A percentile compares a stretch with the other conserved stretches of the same genome.
These are phyloP conservation scores for Golubevia sp. DNA, from an alignment of 1,284 basidiomycete species.

Conservation along the genomic window DNA sequence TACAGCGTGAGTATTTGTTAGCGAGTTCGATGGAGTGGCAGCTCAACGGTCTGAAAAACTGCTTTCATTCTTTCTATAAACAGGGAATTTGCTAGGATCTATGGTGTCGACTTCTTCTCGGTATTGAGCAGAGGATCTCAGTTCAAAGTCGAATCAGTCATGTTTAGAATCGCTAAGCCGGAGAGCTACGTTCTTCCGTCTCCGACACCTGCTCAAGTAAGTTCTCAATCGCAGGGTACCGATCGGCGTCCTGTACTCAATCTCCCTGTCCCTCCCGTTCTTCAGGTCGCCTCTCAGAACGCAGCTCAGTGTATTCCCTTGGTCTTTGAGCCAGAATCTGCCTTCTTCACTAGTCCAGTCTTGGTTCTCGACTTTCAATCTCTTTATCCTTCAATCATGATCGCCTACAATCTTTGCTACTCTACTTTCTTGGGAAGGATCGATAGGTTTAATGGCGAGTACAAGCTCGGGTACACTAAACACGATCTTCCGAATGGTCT, in stretches of 20 bases:
- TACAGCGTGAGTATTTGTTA: slow-evolving; percentile 23
- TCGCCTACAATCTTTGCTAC: slow-evolving; percentile 78
- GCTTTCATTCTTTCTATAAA: slow-evolving; percentile 3
- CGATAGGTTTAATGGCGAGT: slow-evolving; percentile 78
- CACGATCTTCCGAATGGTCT: slow-evolving; percentile 75
- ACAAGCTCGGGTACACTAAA: slow-evolving; percentile 81
- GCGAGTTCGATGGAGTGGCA: not conserved
- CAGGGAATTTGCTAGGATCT: slow-evolving; percentile 95
- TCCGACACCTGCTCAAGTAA: slow-evolving; percentile 49
- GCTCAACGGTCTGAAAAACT: no score
- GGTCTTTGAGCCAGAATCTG: slow-evolving; percentile 90
- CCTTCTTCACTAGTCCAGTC: slow-evolving; percentile 88
- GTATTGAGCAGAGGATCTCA: slow-evolving; percentile 93
- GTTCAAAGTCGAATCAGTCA: slow-evolving; percentile 97
- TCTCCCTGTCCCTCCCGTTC: slow-evolving; percentile 9
- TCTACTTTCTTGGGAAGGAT: slow-evolving; percentile 90
- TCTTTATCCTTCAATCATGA: slow-evolving; percentile 95
- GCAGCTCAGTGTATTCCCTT: slow-evolving; percentile 92
- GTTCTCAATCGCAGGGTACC: slow-evolving; percentile 7
- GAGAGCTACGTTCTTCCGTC: slow-evolving; percentile 69
- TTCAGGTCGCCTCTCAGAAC: slow-evolving; percentile 89
- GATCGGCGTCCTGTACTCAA: no score
- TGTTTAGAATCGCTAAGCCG: slow-evolving; percentile 97
- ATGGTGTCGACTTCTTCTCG: slow-evolving; percentile 95
- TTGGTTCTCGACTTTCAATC: slow-evolving; percentile 94